A percentile compares a stretch with the other conserved stretches of the same genome.
phyloP scores from a whole-genome alignment of 495 filamentous ascomycete genomes.

The Pyrenopolyporus hunteri region DNA sequence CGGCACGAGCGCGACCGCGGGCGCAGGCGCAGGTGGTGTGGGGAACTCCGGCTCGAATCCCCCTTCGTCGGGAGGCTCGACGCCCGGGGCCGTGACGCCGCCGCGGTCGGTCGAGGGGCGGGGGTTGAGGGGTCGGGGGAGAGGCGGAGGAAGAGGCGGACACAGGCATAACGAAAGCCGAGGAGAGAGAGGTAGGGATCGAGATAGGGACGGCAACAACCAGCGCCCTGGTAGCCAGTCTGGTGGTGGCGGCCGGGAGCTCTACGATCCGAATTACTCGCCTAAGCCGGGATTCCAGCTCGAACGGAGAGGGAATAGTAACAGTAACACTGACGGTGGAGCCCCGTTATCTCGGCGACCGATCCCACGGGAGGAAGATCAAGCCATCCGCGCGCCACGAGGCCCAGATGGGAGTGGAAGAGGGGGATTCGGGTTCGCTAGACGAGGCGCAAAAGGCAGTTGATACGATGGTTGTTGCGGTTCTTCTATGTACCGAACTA shows the following conservation, averaged over 20 bases:
- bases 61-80: conserved; percentile 52
- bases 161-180: conserved; percentile 39
- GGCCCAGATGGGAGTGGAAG: conserved; percentile 78
- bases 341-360: conserved; percentile 50
- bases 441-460: conserved; percentile 46
- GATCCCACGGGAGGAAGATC: conserved; percentile 56
- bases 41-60: conserved; percentile 64
- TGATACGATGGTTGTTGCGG: conserved; percentile 37
- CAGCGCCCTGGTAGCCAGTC: conserved; percentile 36
- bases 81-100: conserved; percentile 65
- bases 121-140: conserved; percentile 19
- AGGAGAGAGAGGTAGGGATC: conserved; percentile 24
- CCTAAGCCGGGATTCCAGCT: conserved; percentile 61
- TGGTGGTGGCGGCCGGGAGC: conserved; percentile 43
- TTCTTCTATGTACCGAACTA: conserved; percentile 24
- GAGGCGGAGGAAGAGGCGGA: conserved; percentile 22
- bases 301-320: conserved; percentile 48
- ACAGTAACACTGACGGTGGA: conserved; percentile 49
- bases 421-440: conserved; percentile 68
- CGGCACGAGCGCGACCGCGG: conserved; percentile 52
- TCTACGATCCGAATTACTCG: conserved; percentile 78
- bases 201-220: conserved; percentile 31
- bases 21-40: conserved; percentile 55
- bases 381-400: conserved; percentile 67
- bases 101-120: conserved; percentile 55